Evolutionary conservation across 2,329 filamentous ascomycete genomes (phyloP), one percentile per base, ranked within the genome.

Genomic region (Fusarium miscanthi): DNA sequence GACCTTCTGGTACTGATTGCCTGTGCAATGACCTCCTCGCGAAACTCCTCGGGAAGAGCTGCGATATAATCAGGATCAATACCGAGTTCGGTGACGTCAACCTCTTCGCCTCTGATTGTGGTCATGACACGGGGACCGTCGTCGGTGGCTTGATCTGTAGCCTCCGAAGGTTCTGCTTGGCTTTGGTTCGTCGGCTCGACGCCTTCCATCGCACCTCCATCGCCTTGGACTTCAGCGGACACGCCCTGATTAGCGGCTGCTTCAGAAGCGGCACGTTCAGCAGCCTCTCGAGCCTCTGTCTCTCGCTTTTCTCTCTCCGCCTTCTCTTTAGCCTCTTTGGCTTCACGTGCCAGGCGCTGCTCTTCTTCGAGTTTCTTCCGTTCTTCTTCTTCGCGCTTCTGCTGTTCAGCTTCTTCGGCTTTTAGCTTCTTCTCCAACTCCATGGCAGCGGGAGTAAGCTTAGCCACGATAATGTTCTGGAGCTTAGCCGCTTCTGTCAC

Each of bases 61-160:
- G 96, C 94, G 11, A 99, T 89, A 81, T 98, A 99, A 63, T 97
- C 95, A 21, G 93, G 89, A 79, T 99, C 96, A 76, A 99, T 98
- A 53, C 95, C 95, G 69, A 99, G 87, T 68, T 94, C 93, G 0
- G 96, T 99, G 53, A 99, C 96, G 80, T 99, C 96, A 59, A 97
- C 89, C 77, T 96, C 91, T 71, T 93, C 92, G 31, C 95, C 95
- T 67, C 95, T 87, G 59, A 99, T 94, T 4, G 89, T 95, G 21
- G 94, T 97, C 76, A 91, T 92, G 35, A 97, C 88, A 52, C 95
- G 92, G 6, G 81, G 79, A 31, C 79, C 78, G 25, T 80, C 72
- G 13, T 63, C 41, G 9, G 64, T 42, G 21, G 37, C 49, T 38
- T 76, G 77, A 27, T 79, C 73, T 51, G 79, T 77, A 31, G 73